Percentiles rank a stretch among this genome's conserved stretches.
phyloP scores from a whole-genome alignment of 495 filamentous ascomycete genomes.

The Tuber indicum region DNA sequence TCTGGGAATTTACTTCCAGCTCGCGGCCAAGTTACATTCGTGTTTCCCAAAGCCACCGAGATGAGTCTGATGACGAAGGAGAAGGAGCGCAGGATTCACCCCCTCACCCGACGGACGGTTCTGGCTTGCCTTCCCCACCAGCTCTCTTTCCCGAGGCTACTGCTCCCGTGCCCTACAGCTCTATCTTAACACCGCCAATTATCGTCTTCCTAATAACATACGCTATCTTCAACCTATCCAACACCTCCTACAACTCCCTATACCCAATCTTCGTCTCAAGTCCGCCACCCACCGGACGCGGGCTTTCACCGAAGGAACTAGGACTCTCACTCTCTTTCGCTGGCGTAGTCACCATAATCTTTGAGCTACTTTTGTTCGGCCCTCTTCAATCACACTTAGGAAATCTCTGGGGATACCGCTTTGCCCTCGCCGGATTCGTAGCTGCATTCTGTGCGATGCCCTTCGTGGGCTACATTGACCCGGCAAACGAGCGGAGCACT shows the following conservation, averaged over 20 bases:
- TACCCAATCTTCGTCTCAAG: conserved; percentile 86
- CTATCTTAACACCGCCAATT: conserved; percentile 70
- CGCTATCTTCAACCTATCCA: conserved; percentile 79
- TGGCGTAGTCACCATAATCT: conserved; percentile 74
- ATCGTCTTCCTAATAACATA: conserved; percentile 72
- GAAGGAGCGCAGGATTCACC: conserved; percentile 41
- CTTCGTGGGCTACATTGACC: conserved; percentile 71
- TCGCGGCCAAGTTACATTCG: conserved; percentile 57
- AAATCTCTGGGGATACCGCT: conserved; percentile 74
- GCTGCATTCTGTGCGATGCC: conserved; percentile 81
- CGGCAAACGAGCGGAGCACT: conserved; percentile 43
- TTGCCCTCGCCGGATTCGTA: conserved; percentile 72
- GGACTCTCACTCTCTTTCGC: conserved; percentile 81
- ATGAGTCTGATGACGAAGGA: conserved; percentile 43
- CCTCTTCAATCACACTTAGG: conserved; percentile 72
- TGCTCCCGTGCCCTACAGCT: conserved; percentile 43
- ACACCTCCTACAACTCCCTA: conserved; percentile 81
- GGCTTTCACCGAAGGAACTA: conserved; percentile 69
- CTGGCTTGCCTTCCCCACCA: conserved; percentile 41
- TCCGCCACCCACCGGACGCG: conserved; percentile 64
- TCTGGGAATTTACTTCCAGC: conserved; percentile 66
- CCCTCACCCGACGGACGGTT: conserved; percentile 31
- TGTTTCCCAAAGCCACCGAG: conserved; percentile 38
- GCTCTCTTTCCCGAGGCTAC: conserved; percentile 43
- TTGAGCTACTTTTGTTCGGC: conserved; percentile 79